Percentiles rank a stretch among this genome's conserved stretches.
Evolutionary conservation across 176 grass and related monocot genomes (phyloP).

Genomic region (Musa beccarii): DNA sequence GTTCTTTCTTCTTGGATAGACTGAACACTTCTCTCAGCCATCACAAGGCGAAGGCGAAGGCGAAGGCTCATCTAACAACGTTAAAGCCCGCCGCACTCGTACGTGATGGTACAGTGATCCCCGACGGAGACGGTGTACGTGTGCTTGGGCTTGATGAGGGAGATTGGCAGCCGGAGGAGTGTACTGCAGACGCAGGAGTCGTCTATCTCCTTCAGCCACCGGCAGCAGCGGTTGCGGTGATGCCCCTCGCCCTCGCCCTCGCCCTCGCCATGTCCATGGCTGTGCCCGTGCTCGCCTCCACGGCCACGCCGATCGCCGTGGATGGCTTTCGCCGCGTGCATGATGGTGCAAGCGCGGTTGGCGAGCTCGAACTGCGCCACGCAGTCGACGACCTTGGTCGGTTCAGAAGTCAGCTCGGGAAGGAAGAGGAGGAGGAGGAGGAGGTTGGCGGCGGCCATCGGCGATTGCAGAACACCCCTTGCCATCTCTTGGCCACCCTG

Average conservation of each 20-base stretch:
- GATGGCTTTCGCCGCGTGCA: constrained; percentile 27
- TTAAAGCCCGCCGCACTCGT: constrained; percentile 35
- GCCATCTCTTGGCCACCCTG: too few relatives aligned
- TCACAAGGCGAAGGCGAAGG: too few relatives aligned
- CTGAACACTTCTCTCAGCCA: too few relatives aligned
- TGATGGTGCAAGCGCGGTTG: constrained; percentile 59
- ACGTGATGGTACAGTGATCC: constrained; percentile 35
- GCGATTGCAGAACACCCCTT: too few relatives aligned
- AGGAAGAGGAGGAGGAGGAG: constrained; percentile 29
- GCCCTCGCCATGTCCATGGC: not conserved
- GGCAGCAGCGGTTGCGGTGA: constrained; percentile 54
- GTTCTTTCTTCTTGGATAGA: too few relatives aligned
- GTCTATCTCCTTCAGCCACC: constrained; percentile 72
- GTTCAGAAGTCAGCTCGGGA: constrained; percentile 13
- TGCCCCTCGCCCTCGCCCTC: constrained; percentile 27
- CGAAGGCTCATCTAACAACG: too few relatives aligned
- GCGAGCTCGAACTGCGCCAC: constrained; percentile 61
- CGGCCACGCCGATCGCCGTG: not conserved
- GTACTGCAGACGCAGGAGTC: constrained; percentile 63
- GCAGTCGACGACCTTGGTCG: constrained; percentile 26
- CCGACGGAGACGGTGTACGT: constrained; percentile 50
- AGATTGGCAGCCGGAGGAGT: constrained; percentile 49
- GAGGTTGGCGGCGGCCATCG: constrained; percentile 9
- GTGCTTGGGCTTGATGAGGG: constrained; percentile 76
- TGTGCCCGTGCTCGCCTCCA: rapidly evolving